Base-by-base conservation (phyloP, 176 grass and related monocot species). In the Melocanna baccifera region DNA sequence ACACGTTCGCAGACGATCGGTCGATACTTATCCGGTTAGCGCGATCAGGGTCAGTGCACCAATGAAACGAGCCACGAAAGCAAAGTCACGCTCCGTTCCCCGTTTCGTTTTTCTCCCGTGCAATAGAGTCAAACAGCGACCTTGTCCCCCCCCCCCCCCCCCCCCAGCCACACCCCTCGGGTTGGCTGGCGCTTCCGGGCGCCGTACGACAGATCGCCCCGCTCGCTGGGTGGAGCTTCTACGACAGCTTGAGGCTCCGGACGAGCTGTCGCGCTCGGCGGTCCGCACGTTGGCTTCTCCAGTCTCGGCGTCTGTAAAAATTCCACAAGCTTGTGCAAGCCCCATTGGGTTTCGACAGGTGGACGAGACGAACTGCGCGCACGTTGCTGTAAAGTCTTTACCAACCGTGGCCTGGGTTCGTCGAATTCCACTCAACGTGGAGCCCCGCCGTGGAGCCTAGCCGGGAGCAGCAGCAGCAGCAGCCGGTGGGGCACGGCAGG, bases 61-160 rank as follows among this genome's bases (percentile, higher is more conserved):
- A 34, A n/a, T 15, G 58, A 40, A 66, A 28, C 2, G 19, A 20
- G 47, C 20, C 67, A 23, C 16, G n/a, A 42, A 52, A 23, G 69
- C 77, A 18, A 52, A n/a, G 63, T 50, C 13, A 43, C 84, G 63
- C 16, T 20, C 18, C 26, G 18, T 64, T 39, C 1, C 19, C 20
- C 48, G 22, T 55, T 32, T 28, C 48, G 12, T 40, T 42, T 19
- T 57, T 9, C 14, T 1, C n/a, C 43, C 22, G 18, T 1, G 34
- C 28, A 2, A 53, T 65, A 15, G 78, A 51, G 86, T 39, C 71
- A 76, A 82, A 82, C 62, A 82, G 62, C 78, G 48, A 73, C 57
- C 76, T 50, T 26, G 57, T 4, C 37, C 8, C 1, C 0, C 51
- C 46, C n/a, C 8, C 1, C 0, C 51, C 46, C n/a, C 9, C 1